A percentile compares a stretch with the other conserved stretches of the same genome.
These are phyloP conservation scores for Dictyostelium intermedium DNA, from an alignment of 78 protist genomes.

Conservation along the genomic window DNA sequence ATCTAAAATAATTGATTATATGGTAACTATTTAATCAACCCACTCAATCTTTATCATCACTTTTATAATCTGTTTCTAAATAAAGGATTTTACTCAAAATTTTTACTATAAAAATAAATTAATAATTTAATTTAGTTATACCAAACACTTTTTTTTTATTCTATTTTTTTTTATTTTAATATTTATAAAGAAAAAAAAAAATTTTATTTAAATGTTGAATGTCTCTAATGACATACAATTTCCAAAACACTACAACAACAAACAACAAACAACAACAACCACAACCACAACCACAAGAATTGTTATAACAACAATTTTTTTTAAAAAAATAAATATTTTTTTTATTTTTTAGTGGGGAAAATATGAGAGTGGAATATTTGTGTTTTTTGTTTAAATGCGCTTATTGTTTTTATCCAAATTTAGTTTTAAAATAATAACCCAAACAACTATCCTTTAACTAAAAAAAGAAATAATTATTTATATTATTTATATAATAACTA, in stretches of 20 bases:
- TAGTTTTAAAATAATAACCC: neutral
- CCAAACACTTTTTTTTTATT: neutral
- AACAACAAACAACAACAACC: neutral
- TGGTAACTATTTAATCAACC: conserved; percentile 2
- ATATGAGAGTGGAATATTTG: neutral
- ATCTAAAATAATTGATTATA: neutral
- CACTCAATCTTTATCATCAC: neutral
- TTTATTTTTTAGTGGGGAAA: neutral
- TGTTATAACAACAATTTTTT: neutral
- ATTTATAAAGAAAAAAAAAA: too few species aligned
- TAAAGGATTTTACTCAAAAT: neutral
- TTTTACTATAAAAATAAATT: conserved; percentile 1
- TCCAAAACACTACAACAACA: neutral
- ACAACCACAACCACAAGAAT: neutral
- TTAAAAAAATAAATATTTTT: neutral
- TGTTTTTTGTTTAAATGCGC: neutral
- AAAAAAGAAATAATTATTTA: neutral
- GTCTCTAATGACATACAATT: neutral
- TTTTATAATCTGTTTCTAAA: neutral
- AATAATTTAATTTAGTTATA: neutral
- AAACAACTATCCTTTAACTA: neutral
- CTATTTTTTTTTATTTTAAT: too few species aligned
- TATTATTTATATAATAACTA: neutral
- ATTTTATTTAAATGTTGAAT: too few species aligned
- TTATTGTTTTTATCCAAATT: neutral